These are phyloP conservation scores for Apocynum venetum DNA, from an alignment of 257 asterid species.

Conservation along the genomic window DNA sequence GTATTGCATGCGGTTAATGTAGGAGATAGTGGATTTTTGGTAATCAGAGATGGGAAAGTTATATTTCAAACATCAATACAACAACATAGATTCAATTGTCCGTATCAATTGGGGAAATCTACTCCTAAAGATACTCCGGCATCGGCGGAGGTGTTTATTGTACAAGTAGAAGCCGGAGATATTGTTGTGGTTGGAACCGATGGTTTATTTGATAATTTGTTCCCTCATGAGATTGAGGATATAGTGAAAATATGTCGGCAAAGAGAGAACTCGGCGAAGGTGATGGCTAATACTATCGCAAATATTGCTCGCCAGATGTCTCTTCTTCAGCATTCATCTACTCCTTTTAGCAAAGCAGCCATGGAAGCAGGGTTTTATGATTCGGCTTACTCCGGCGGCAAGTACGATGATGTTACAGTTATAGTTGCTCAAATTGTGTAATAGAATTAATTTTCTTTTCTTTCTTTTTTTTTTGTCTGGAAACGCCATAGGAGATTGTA, in stretches of 20 bases:
- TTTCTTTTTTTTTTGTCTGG: too few relatives aligned
- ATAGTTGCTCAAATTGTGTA: slow-evolving; percentile 25
- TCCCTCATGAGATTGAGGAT: slow-evolving; percentile 21
- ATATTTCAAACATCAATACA: slow-evolving; percentile 26
- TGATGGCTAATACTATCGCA: slow-evolving; percentile 9
- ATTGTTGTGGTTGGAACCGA: slow-evolving; percentile 40
- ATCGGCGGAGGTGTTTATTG: slow-evolving; percentile 22
- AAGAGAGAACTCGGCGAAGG: background rate
- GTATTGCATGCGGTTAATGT: slow-evolving; percentile 31
- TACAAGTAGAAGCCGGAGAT: slow-evolving; percentile 32
- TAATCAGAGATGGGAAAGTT: slow-evolving; percentile 26
- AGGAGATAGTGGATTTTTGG: slow-evolving; percentile 42
- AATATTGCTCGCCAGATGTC: slow-evolving; percentile 12
- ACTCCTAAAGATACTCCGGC: background rate
- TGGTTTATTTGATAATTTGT: slow-evolving; percentile 46
- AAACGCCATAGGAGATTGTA: too few relatives aligned
- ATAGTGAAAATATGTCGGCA: slow-evolving; percentile 2
- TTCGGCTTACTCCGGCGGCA: slow-evolving; percentile 30
- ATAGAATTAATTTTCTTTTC: too few relatives aligned
- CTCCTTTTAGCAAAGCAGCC: slow-evolving; percentile 34
- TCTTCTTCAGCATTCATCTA: background rate
- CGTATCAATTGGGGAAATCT: slow-evolving; percentile 30
- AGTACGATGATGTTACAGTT: slow-evolving; percentile 48
- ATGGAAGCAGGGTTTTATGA: slow-evolving; percentile 11
- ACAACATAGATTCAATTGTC: slow-evolving; percentile 28